Conservation (phyloP, 441 rosid species). For the Brassica balearica region DNA sequence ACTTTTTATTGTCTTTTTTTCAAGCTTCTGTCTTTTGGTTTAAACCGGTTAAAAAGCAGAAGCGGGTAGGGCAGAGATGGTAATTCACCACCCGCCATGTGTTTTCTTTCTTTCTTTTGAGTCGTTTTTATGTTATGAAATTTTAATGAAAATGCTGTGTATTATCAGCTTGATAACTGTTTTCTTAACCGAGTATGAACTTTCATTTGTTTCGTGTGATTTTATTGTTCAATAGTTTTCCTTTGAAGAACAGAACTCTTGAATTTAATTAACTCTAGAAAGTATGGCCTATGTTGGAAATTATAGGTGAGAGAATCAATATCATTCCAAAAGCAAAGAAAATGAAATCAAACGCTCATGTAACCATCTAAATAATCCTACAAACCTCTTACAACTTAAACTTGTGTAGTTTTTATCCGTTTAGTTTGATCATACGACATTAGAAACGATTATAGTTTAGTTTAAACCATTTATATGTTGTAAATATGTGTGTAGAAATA, state of each 20-base stretch:
- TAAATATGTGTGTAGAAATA: no score
- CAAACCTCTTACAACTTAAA: not conserved
- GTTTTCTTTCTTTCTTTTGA: not conserved
- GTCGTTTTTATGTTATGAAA: not conserved
- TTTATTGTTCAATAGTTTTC: not conserved
- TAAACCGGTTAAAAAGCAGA: conserved; percentile 4
- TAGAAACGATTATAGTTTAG: not conserved
- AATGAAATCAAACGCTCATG: not conserved
- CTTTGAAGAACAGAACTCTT: not conserved
- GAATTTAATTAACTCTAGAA: not conserved
- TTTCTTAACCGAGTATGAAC: not conserved
- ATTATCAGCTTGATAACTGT: not conserved
- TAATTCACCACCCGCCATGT: conserved; percentile 10
- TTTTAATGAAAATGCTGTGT: not conserved
- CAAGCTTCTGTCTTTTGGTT: conserved; percentile 1
- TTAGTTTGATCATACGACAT: not conserved
- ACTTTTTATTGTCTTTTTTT: conserved; percentile 6
- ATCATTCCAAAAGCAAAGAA: not conserved
- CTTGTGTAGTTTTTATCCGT: not conserved
- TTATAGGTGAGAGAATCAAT: not conserved
- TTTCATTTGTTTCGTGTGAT: not conserved
- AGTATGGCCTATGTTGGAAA: not conserved
- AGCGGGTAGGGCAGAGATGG: conserved; percentile 1
- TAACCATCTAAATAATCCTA: not conserved
- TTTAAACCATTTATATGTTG: not conserved